Base-by-base conservation (phyloP, 495 filamentous ascomycete species). In the Penicillium longicatenatum region DNA sequence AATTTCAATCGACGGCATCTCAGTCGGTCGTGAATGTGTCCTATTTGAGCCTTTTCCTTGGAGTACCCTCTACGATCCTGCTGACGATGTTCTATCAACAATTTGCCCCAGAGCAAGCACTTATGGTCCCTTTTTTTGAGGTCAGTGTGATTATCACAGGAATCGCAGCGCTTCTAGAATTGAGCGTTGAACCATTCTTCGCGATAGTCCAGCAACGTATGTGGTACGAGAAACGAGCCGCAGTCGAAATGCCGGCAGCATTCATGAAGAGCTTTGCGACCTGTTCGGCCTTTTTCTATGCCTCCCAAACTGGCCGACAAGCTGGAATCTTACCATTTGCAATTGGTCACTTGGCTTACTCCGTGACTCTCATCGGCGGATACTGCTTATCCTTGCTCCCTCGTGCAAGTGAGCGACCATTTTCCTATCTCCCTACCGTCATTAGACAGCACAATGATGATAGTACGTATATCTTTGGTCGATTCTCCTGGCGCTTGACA, bases 21-120 rank as follows among this genome's bases (percentile, higher is more conserved):
- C 91, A 98, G 63, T 84, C 88, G 7, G 85, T 93, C 50, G 80
- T 97, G 66, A 98, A 98, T 65, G 81, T 97, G 43, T 88, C 93
- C 4, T 92, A 95, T 65, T 66, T 97, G 31, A 84, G 91, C 22
- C 76, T 94, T 8, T 60, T 74, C 4, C 78, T 96, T 8, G 92
- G 94, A 0, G 29, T 90, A 8, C 76, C 85, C 0, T 79, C 92
- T 3, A 81, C 87, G 5, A 56, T 79, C 3, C 55, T 78, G 1
- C 75, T 97, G 20, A 87, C 83, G 2, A 70, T 73, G 58, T 74
- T 87, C 17, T 98, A 97, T 71, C 68, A 86, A 8, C 75, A 68
- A 20, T 80, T 83, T 31, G 80, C 83, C 3, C 76, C 79, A 20
- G 66, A 73, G 1, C 80, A 86, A 30, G 79, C 89, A 7, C 69